phyloP scores from a whole-genome alignment of 345 rosid species.

The Passiflora organensis region DNA sequence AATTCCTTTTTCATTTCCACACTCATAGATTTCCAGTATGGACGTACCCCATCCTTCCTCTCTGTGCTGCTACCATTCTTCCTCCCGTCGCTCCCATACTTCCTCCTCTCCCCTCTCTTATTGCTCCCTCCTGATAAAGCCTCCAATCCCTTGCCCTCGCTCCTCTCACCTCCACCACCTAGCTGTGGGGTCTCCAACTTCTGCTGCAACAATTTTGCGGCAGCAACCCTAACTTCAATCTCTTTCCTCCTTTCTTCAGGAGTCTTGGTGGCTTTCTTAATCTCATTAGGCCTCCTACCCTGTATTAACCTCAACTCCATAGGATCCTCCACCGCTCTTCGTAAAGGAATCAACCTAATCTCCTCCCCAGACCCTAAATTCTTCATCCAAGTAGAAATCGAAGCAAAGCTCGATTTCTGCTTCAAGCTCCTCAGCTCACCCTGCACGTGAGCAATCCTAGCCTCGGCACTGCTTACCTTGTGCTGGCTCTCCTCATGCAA shows the following conservation, averaged over 20 bases:
- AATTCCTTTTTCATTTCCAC: constrained; percentile 51
- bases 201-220: constrained; percentile 82
- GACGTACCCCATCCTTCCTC: constrained; percentile 55
- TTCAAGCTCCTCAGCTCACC: constrained; percentile 64
- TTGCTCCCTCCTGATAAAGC: constrained; percentile 32
- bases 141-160: constrained; percentile 44
- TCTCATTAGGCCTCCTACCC: constrained; percentile 85
- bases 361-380: constrained; percentile 80
- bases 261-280: constrained; percentile 86
- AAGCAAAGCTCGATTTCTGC: constrained; percentile 66
- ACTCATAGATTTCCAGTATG: constrained; percentile 70
- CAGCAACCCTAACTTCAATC: constrained; percentile 95
- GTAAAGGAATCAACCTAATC: constrained; percentile 63
- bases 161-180: constrained; percentile 35
- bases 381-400: constrained; percentile 82
- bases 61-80: constrained; percentile 51
- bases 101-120: constrained; percentile 72
- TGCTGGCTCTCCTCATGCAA: constrained; percentile 82
- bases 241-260: constrained; percentile 88
- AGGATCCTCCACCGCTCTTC: constrained; percentile 74
- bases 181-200: constrained; percentile 40
- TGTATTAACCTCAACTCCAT: constrained; percentile 74
- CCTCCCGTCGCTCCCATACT: constrained; percentile 42
- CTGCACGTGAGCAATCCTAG: constrained; percentile 70
- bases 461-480: constrained; percentile 61